Conservation (phyloP, 495 filamentous ascomycete species). For the Podospora australis region DNA sequence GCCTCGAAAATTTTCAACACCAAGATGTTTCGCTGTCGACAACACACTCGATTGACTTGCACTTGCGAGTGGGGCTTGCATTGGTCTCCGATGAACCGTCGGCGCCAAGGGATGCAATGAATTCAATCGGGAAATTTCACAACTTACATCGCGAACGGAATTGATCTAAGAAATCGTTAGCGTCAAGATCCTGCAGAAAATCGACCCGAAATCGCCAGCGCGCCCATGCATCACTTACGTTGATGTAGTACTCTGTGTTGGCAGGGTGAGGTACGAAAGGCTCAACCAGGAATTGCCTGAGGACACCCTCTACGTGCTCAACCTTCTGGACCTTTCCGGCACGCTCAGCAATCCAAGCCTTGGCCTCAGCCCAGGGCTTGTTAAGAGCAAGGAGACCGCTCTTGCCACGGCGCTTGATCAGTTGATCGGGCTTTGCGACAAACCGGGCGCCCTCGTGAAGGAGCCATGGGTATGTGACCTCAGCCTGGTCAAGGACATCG, state of each 20-base stretch:
- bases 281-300: slow-evolving; percentile 95
- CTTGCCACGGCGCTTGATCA: slow-evolving; percentile 99
- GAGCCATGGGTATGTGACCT: slow-evolving; percentile 93
- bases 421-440: slow-evolving; percentile 98
- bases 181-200: slow-evolving; percentile 50
- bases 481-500: slow-evolving; percentile 88
- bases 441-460: slow-evolving; percentile 76
- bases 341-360: slow-evolving; percentile 85
- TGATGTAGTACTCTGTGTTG: slow-evolving; percentile 97
- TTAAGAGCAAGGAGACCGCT: slow-evolving; percentile 93
- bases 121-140: slow-evolving; percentile 6
- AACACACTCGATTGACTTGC: neutral
- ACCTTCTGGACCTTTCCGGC: slow-evolving; percentile 89
- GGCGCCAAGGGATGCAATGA: slow-evolving; percentile 15
- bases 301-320: slow-evolving; percentile 79
- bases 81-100: too few species aligned
- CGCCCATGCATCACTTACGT: slow-evolving; percentile 34
- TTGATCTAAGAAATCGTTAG: slow-evolving; percentile 29
- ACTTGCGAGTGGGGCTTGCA: slow-evolving; percentile 15
- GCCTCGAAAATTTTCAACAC: slow-evolving; percentile 1
- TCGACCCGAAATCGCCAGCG: slow-evolving; percentile 87
- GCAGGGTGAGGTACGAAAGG: slow-evolving; percentile 93
- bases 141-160: slow-evolving; percentile 34
- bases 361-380: slow-evolving; percentile 91
- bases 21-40: neutral